These are phyloP conservation scores for Phytophthora cactorum DNA, from an alignment of 352 stramenopile species.

Conservation along the genomic window DNA sequence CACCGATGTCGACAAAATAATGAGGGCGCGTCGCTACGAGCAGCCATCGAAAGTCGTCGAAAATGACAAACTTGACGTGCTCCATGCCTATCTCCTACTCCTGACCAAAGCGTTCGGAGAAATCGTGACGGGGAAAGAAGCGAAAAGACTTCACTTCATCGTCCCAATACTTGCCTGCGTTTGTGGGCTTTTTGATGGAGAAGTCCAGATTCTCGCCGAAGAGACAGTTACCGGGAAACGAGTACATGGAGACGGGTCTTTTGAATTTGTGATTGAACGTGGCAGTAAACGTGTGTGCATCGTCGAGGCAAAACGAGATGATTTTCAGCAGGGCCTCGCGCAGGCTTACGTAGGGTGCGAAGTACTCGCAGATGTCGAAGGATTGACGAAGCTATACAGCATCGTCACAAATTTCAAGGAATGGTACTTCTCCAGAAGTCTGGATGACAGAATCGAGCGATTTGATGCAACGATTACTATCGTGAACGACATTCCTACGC, in stretches of 20 bases:
- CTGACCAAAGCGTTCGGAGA: no score
- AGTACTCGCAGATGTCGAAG: no score
- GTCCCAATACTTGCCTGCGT: no score
- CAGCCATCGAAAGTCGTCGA: no score
- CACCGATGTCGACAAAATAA: no score
- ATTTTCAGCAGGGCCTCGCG: conserved; percentile 33
- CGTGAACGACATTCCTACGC: conserved; percentile 11
- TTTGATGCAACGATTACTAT: conserved; percentile 7
- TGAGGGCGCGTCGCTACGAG: no score
- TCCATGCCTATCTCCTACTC: no score
- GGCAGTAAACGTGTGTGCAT: background rate
- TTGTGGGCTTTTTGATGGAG: background rate
- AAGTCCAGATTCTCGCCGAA: background rate
- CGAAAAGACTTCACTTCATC: no score
- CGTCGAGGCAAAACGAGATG: conserved; percentile 31
- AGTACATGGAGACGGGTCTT: background rate
- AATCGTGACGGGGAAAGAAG: no score
- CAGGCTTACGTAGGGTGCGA: conserved; percentile 37
- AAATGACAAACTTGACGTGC: no score
- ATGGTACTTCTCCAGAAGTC: conserved; percentile 37
- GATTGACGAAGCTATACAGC: conserved; percentile 34
- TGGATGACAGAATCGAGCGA: conserved; percentile 27
- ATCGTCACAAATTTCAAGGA: conserved; percentile 39
- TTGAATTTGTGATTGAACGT: background rate
- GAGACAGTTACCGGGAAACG: background rate